Conservation (phyloP, 1,284 basidiomycete genomes). For the Nidula niveotomentosa region DNA sequence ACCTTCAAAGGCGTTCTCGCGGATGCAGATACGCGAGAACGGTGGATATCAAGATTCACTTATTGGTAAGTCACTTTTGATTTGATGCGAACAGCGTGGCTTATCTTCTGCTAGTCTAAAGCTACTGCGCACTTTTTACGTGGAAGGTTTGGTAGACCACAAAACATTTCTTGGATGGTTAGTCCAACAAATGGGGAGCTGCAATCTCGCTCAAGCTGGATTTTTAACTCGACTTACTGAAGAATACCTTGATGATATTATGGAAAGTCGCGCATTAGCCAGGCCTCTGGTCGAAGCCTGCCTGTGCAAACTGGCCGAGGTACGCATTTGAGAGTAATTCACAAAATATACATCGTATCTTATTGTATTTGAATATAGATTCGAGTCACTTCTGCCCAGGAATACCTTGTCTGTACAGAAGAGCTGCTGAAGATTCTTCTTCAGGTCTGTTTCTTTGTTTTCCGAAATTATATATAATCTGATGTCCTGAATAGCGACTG, state of each 20-base stretch:
- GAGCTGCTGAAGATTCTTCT: slow-evolving; percentile 52
- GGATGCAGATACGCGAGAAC: slow-evolving; percentile 66
- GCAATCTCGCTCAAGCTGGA: slow-evolving; percentile 84
- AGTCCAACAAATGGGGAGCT: slow-evolving; percentile 71
- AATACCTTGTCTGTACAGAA: slow-evolving; percentile 58
- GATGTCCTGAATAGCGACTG: slow-evolving; percentile 44
- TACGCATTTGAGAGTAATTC: slow-evolving; percentile 21
- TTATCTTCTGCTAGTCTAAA: slow-evolving; percentile 49
- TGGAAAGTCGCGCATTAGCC: slow-evolving; percentile 62
- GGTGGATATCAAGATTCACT: slow-evolving; percentile 80
- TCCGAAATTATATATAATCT: slow-evolving; percentile 2
- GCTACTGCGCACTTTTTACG: slow-evolving; percentile 78
- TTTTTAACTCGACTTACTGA: slow-evolving; percentile 80
- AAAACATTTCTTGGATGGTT: slow-evolving; percentile 84
- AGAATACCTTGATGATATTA: slow-evolving; percentile 77
- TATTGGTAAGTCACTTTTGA: slow-evolving; percentile 58
- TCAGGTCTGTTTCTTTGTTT: slow-evolving; percentile 41
- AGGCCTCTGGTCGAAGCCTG: slow-evolving; percentile 70
- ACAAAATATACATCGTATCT: background rate
- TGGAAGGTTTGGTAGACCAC: slow-evolving; percentile 82
- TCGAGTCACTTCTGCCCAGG: slow-evolving; percentile 45
- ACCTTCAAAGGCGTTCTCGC: slow-evolving; percentile 77
- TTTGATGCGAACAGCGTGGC: background rate
- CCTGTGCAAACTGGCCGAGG: slow-evolving; percentile 69
- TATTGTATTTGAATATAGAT: slow-evolving; percentile 38